These are phyloP conservation scores for Penicillium sp. DNA, from an alignment of 2,329 filamentous ascomycete species.

Conservation along the genomic window DNA sequence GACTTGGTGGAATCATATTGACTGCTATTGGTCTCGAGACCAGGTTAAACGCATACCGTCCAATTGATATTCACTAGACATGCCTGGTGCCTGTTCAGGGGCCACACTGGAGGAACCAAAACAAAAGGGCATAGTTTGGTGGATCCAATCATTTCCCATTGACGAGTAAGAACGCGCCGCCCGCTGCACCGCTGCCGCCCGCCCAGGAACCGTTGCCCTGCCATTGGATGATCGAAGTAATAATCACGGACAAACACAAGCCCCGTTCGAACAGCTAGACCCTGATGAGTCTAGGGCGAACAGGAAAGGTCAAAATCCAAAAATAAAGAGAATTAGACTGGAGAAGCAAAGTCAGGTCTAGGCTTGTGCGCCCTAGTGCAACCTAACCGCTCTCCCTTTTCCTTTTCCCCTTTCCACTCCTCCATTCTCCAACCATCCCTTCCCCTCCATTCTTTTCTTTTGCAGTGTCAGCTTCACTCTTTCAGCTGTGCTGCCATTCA, in stretches of 20 bases:
- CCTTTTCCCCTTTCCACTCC: slow-evolving; percentile 23
- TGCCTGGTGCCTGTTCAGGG: not conserved
- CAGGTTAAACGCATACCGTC: not conserved
- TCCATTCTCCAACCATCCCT: slow-evolving; percentile 8
- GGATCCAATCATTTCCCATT: not conserved
- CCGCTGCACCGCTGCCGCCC: not conserved
- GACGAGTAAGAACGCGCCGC: not conserved
- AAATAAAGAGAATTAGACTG: not conserved
- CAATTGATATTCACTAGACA: not conserved
- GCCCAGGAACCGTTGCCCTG: not conserved
- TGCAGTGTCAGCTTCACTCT: slow-evolving; percentile 63
- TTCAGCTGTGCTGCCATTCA: slow-evolving; percentile 60
- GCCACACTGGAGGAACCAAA: not conserved
- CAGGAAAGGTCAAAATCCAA: not conserved
- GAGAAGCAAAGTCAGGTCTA: not conserved
- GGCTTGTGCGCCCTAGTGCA: slow-evolving; percentile 1
- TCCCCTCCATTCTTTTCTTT: slow-evolving; percentile 25
- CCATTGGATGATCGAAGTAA: not conserved
- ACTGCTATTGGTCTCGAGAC: not conserved
- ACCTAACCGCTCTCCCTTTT: slow-evolving; percentile 3
- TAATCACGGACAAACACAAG: not conserved
- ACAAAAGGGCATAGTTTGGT: not conserved
- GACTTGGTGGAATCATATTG: too few relatives aligned
- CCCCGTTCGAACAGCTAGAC: slow-evolving; percentile 1
- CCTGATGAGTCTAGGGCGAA: slow-evolving; percentile 1